Evolutionary conservation across 257 asterid species (phyloP).

Genomic region (Ophiorrhiza pumila): DNA sequence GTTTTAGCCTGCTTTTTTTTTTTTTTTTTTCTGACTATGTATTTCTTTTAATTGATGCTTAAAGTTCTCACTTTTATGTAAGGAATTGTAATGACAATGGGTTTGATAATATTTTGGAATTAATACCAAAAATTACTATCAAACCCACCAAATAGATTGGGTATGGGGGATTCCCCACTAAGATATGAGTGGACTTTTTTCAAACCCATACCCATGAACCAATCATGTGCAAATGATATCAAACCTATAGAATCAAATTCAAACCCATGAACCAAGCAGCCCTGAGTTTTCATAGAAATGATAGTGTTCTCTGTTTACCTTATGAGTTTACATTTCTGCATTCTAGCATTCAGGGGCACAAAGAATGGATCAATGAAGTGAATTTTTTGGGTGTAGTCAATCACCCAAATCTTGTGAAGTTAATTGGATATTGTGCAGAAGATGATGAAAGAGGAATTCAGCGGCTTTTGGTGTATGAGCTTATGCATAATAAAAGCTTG

Average conservation of each 20-base stretch:
- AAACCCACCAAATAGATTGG: too few species aligned
- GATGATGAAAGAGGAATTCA: conserved; percentile 97
- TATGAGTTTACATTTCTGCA: conserved; percentile 31
- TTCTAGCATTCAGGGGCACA: conserved; percentile 98
- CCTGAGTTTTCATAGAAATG: neutral
- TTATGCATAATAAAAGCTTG: conserved; percentile 81
- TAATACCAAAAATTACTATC: too few species aligned
- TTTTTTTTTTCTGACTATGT: neutral
- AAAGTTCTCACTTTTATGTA: neutral
- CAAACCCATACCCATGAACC: too few species aligned
- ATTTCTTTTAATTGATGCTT: neutral
- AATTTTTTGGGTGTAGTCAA: conserved; percentile 74
- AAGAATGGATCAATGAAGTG: conserved; percentile 95
- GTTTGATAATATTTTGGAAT: too few species aligned
- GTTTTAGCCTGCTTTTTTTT: neutral
- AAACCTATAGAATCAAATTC: too few species aligned
- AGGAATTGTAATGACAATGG: too few species aligned
- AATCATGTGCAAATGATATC: too few species aligned
- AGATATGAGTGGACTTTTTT: too few species aligned
- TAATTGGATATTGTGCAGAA: conserved; percentile 91
- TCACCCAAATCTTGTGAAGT: conserved; percentile 85
- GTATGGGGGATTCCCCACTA: too few species aligned
- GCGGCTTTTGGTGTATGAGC: conserved; percentile 83
- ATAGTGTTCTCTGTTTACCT: conserved; percentile 10
- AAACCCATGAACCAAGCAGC: too few species aligned